Evolutionary conservation across 2,329 filamentous ascomycete genomes (phyloP).

Genomic region (Pseudogymnoascus sp.): DNA sequence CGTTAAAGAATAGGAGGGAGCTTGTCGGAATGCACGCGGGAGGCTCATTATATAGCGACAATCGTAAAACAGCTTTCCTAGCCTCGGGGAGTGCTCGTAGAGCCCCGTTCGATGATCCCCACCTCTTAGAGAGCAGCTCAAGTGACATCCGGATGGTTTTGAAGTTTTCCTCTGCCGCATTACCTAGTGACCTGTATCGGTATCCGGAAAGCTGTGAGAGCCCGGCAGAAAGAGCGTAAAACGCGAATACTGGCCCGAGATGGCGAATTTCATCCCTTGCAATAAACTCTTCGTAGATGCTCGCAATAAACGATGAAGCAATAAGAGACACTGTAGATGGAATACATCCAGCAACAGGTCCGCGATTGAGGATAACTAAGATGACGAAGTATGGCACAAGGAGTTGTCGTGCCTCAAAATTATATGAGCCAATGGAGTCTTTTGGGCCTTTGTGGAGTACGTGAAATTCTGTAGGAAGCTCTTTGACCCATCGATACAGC

Average conservation of each 20-base stretch:
- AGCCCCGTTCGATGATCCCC: conserved; percentile 3
- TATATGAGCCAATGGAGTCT: conserved; percentile 19
- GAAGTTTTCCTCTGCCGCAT: conserved; percentile 4
- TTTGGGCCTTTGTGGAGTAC: conserved; percentile 6
- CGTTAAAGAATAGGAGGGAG: background rate
- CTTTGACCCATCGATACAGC: conserved; percentile 31
- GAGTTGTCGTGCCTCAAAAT: conserved; percentile 4
- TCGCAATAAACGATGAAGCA: conserved; percentile 3
- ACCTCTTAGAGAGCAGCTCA: conserved; percentile 1
- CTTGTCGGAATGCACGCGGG: conserved; percentile 1
- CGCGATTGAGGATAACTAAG: conserved; percentile 6
- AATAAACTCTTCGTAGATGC: conserved; percentile 7
- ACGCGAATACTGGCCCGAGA: conserved; percentile 4
- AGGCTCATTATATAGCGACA: background rate
- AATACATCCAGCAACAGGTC: background rate
- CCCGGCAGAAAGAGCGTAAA: conserved; percentile 2
- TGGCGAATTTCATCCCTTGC: conserved; percentile 6
- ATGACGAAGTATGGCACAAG: conserved; percentile 8
- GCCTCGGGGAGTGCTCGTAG: conserved; percentile 6
- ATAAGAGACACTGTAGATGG: background rate
- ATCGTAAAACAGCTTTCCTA: background rate
- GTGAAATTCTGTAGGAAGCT: conserved; percentile 23
- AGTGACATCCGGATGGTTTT: conserved; percentile 8
- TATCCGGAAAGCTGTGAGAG: conserved; percentile 9
- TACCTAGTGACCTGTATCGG: conserved; percentile 3